Evolutionary conservation across 352 stramenopile genomes (phyloP).

Genomic region (Phytopythium kandeliae): DNA sequence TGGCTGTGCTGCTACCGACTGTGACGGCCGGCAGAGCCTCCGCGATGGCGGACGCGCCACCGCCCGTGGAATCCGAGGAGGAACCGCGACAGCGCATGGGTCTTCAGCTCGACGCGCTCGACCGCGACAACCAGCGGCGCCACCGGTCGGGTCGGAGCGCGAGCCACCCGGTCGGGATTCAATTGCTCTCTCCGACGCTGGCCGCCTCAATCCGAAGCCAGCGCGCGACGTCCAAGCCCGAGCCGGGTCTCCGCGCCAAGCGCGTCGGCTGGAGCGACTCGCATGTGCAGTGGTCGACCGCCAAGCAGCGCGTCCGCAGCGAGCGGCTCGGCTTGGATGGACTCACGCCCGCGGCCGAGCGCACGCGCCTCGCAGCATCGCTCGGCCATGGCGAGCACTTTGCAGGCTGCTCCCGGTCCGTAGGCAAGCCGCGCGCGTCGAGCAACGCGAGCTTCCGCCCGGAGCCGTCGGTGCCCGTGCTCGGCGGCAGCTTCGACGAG

Average conservation of each 20-base stretch:
- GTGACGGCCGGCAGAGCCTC: slow-evolving; percentile 8
- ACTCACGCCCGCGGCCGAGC: slow-evolving; percentile 35
- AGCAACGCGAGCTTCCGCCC: neutral
- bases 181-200: slow-evolving; percentile 30
- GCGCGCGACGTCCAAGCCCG: slow-evolving; percentile 6
- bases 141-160: neutral
- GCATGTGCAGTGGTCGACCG: neutral
- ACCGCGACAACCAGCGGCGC: neutral
- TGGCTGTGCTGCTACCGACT: too few species aligned
- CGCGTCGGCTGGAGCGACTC: slow-evolving; percentile 18
- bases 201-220: slow-evolving; percentile 20
- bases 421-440: too few species aligned
- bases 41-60: slow-evolving; percentile 85
- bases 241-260: slow-evolving; percentile 6
- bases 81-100: neutral
- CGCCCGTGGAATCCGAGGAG: slow-evolving; percentile 88
- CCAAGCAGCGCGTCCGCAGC: too few species aligned
- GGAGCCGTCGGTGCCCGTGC: neutral
- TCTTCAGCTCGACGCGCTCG: neutral
- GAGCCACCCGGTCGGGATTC: slow-evolving; percentile 9
- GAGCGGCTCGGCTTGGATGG: slow-evolving; percentile 35
- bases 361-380: neutral
- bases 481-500: slow-evolving; percentile 2
- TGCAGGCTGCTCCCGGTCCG: neutral
- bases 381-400: neutral